Conservation (phyloP, 805 yeast genomes). For the Saturnispora bothae region DNA sequence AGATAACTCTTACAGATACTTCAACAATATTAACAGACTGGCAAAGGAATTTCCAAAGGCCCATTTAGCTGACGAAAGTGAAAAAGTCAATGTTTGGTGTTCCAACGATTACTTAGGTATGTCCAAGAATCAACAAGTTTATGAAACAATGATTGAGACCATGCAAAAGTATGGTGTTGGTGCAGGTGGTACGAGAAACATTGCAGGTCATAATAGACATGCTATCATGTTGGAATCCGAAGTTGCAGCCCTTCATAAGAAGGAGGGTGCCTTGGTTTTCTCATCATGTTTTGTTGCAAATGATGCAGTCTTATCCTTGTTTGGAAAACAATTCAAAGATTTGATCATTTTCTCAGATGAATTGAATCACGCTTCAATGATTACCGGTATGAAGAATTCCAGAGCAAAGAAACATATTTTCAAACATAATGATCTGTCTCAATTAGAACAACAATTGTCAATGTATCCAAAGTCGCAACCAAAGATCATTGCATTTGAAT, state of each 20-base stretch:
- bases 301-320: constrained; percentile 83
- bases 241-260: constrained; percentile 82
- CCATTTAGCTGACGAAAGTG: constrained; percentile 62
- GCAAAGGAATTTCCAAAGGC: constrained; percentile 93
- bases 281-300: constrained; percentile 95
- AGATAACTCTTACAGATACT: constrained; percentile 90
- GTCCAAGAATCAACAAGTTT: constrained; percentile 71
- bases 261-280: constrained; percentile 90
- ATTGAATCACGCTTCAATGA: constrained; percentile 96
- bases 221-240: constrained; percentile 84
- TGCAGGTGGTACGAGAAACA: constrained; percentile 98
- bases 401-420: constrained; percentile 80
- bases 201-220: constrained; percentile 92
- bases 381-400: constrained; percentile 88
- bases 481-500: constrained; percentile 92
- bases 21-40: constrained; percentile 93
- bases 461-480: constrained; percentile 81
- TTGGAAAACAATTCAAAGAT: constrained; percentile 85
- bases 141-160: constrained; percentile 66
- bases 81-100: constrained; percentile 97
- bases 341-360: constrained; percentile 89
- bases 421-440: constrained; percentile 80
- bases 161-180: constrained; percentile 92
- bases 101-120: constrained; percentile 95
- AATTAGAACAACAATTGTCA: constrained; percentile 70